phyloP scores from a whole-genome alignment of 192 early-diverging fungal species.

The Coemansia sp. region DNA sequence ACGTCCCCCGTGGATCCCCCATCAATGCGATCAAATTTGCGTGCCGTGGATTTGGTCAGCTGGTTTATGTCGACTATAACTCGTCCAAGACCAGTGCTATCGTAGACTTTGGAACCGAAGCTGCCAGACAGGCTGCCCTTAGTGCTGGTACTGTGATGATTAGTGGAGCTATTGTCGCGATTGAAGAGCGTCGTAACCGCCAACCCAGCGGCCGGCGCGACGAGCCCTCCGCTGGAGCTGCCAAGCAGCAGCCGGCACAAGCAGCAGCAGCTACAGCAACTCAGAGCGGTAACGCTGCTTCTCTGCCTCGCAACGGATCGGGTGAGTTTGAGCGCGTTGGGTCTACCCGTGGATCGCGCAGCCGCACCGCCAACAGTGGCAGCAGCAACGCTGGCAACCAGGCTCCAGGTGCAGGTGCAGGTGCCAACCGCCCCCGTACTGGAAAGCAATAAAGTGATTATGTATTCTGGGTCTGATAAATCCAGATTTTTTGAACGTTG shows the following conservation, averaged over 20 bases:
- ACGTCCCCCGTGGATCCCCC: conserved; percentile 58
- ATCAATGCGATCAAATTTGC: conserved; percentile 58
- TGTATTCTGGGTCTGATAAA: neutral
- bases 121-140: conserved; percentile 65
- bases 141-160: conserved; percentile 24
- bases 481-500: neutral
- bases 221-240: conserved; percentile 7
- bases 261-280: neutral
- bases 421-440: conserved; percentile 17
- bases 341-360: conserved; percentile 46
- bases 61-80: conserved; percentile 64
- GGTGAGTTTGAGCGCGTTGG: conserved; percentile 54
- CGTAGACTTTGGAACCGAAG: conserved; percentile 70
- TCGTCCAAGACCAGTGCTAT: conserved; percentile 63
- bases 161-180: conserved; percentile 14
- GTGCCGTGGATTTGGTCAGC: conserved; percentile 62
- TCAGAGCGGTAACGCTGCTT: neutral
- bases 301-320: conserved; percentile 30
- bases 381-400: conserved; percentile 14
- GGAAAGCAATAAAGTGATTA: conserved; percentile 35
- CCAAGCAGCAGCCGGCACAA: conserved; percentile 20
- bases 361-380: conserved; percentile 31
- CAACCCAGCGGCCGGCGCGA: conserved; percentile 39
- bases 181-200: conserved; percentile 53
- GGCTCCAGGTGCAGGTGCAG: neutral